Evolutionary conservation across 2,329 filamentous ascomycete genomes (phyloP).

Genomic region (Penicillium sp.): DNA sequence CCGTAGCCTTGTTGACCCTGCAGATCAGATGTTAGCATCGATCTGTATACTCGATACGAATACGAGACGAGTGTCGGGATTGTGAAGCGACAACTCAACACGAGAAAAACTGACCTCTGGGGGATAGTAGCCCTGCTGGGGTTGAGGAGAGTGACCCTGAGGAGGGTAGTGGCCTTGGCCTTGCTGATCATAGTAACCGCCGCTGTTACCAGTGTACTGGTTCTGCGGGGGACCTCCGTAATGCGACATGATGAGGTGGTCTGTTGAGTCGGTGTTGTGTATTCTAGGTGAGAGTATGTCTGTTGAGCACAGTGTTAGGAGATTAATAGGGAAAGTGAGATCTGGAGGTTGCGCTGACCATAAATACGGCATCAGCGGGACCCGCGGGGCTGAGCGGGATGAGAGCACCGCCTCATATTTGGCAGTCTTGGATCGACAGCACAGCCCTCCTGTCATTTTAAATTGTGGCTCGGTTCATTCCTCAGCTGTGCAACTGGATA

Average conservation of each 20-base stretch:
- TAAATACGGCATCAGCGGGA: slow-evolving; percentile 10
- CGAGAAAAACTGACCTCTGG: slow-evolving; percentile 23
- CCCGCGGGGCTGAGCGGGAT: slow-evolving; percentile 15
- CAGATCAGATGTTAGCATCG: slow-evolving; percentile 1
- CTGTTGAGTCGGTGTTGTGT: neutral
- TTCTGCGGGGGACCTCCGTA: slow-evolving; percentile 24
- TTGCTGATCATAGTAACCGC: slow-evolving; percentile 23
- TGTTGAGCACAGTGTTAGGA: neutral
- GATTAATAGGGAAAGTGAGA: neutral
- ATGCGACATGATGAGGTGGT: slow-evolving; percentile 17
- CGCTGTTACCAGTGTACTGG: slow-evolving; percentile 22
- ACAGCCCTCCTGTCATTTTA: slow-evolving; percentile 14
- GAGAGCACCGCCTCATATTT: slow-evolving; percentile 17
- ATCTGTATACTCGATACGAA: neutral
- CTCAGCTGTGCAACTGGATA: neutral
- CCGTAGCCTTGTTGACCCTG: slow-evolving; percentile 21
- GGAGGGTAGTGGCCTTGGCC: slow-evolving; percentile 22
- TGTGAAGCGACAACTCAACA: neutral
- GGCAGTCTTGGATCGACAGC: slow-evolving; percentile 6
- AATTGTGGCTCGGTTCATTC: slow-evolving; percentile 5
- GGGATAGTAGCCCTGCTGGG: slow-evolving; percentile 28
- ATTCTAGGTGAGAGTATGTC: neutral
- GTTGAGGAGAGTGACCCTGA: slow-evolving; percentile 22
- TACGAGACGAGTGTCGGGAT: neutral
- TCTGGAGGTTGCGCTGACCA: neutral